Evolutionary conservation across 108 stramenopile species (phyloP), one percentile per base, ranked within the genome.

Genomic region (Conticribra weissflogii): DNA sequence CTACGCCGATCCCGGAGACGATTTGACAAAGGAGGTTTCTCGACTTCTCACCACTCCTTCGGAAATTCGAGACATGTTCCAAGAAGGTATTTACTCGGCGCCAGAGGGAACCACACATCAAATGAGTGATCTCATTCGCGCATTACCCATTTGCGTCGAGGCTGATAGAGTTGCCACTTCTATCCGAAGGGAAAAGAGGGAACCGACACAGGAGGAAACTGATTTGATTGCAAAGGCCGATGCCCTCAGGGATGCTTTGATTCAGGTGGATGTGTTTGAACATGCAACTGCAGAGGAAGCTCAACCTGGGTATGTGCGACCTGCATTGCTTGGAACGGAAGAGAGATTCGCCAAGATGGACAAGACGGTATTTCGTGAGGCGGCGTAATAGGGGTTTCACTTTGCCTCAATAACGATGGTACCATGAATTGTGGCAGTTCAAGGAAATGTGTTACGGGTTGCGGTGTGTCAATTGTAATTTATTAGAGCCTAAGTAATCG

Each of bases 191-290:
- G 96, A 95, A 56, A 98, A 98, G 91, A 79, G 96, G 71, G 76
- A 92, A 55, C 94, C 97, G 50, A 97, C 96, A 15, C 79, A 74
- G 1, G 94, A 90, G 54, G 98, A 98, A 84, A 84, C 91, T 34
- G 86, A 89, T 46, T 74, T 87, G 68, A 88, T 97, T 78, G 92
- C 95, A 63, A 83, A 95, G 86, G 98, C 96, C 2, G 96, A 95
- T 69, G 97, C 96, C 27, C 79, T 96, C 33, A 89, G 97, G 33
- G 97, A 98, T 91, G 81, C 92, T 22, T 78, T 98, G 79, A 91
- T 98, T 76, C 98, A 98, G 83, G 98, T 98, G 32, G 84, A 97
- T 83, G 91, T 86, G 12, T 94, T 90, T 65, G 89, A 91, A 58
- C 74, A 92, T 56, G 68, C 91, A 23, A 90, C 92, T 2, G 79